These are phyloP conservation scores for Phtheirospermum japonicum DNA, from an alignment of 257 asterid genomes.

Conservation along the genomic window DNA sequence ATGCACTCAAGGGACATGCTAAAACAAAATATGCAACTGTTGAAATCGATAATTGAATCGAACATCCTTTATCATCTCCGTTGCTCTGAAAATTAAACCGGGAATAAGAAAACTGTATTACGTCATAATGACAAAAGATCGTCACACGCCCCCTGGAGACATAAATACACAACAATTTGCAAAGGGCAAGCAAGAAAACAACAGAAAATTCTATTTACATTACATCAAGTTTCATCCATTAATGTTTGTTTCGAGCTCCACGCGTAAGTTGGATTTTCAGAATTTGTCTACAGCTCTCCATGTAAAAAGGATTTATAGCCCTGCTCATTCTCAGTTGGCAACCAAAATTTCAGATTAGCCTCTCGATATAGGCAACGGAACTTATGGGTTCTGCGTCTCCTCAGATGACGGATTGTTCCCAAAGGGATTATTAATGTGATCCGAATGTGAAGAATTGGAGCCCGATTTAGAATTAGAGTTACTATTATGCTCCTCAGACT, in stretches of 20 bases:
- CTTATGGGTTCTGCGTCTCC: slow-evolving; percentile 40
- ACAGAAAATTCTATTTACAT: slow-evolving; percentile 29
- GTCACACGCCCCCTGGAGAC: not conserved
- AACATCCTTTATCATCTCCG: too few relatives aligned
- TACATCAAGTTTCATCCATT: not conserved
- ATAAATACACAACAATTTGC: slow-evolving; percentile 20
- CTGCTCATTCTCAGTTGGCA: slow-evolving; percentile 6
- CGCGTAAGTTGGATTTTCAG: not conserved
- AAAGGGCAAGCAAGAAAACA: not conserved
- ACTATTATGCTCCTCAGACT: slow-evolving; percentile 50
- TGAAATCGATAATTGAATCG: too few relatives aligned
- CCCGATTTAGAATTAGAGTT: slow-evolving; percentile 37
- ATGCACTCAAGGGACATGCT: too few relatives aligned
- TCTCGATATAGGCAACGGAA: slow-evolving; percentile 1
- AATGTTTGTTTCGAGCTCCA: slow-evolving; percentile 19
- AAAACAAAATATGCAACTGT: too few relatives aligned
- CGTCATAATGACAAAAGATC: not conserved
- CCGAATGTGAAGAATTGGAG: slow-evolving; percentile 43
- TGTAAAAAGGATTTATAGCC: not conserved
- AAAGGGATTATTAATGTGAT: slow-evolving; percentile 32
- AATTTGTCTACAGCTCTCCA: not conserved
- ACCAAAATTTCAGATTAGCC: slow-evolving; percentile 8
- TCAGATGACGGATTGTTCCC: slow-evolving; percentile 43
- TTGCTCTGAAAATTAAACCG: too few relatives aligned
- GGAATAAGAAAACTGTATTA: too few relatives aligned